phyloP scores from a whole-genome alignment of 2,329 filamentous ascomycete genomes.

The Parascedosporium putredinis region DNA sequence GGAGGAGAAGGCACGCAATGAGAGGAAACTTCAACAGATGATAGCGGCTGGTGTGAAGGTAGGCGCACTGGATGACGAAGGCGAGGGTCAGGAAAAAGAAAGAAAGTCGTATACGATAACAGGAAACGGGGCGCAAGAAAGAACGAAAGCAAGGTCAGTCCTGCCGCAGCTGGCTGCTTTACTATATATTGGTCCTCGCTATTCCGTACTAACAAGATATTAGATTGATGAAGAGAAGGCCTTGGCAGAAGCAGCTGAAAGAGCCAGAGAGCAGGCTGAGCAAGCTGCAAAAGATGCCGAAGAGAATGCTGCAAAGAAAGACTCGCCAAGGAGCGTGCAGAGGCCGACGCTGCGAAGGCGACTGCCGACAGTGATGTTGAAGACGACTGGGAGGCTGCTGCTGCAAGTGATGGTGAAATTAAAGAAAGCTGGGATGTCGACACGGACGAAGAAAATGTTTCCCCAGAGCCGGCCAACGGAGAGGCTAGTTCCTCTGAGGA shows the following conservation, averaged over 20 bases:
- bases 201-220: too few relatives aligned
- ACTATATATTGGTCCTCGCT: too few relatives aligned
- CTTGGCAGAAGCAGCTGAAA: constrained; percentile 67
- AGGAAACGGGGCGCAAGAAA: constrained; percentile 64
- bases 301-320: constrained; percentile 48
- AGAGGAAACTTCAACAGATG: constrained; percentile 78
- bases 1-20: constrained; percentile 68
- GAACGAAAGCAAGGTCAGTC: constrained; percentile 43
- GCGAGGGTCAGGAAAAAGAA: constrained; percentile 49
- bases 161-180: too few relatives aligned
- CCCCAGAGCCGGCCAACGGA: constrained; percentile 20
- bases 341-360: constrained; percentile 35
- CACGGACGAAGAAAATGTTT: constrained; percentile 56
- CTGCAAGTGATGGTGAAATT: constrained; percentile 65
- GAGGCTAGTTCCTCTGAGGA: constrained; percentile 41
- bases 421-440: constrained; percentile 96
- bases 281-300: constrained; percentile 51
- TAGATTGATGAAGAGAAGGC: constrained; percentile 67
- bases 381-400: constrained; percentile 83
- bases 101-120: constrained; percentile 64
- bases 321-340: constrained; percentile 27
- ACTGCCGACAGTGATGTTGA: constrained; percentile 50
- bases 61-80: constrained; percentile 46
- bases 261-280: constrained; percentile 58
- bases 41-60: constrained; percentile 66